Percentiles rank a stretch among this genome's conserved stretches.
phyloP scores from a whole-genome alignment of 164 flowering plant species.

The Vitis labrusca region DNA sequence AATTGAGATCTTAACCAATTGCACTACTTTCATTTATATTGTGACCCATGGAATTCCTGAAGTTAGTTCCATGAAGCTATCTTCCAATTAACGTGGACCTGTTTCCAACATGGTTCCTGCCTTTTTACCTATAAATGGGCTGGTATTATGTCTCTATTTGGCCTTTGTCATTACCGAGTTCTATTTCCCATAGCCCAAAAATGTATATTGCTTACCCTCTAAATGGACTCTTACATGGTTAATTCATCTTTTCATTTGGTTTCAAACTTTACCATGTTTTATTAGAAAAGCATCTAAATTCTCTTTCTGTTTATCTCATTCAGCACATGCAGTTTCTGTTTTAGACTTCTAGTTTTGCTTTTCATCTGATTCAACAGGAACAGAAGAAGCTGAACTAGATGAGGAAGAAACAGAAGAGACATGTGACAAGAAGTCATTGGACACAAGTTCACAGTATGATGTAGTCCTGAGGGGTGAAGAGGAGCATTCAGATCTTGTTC shows the following conservation, averaged over 20 bases:
- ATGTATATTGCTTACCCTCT: background rate
- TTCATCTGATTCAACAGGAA: slow-evolving; percentile 8
- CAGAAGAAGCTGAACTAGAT: slow-evolving; percentile 11
- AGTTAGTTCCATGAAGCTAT: background rate
- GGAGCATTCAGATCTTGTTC: slow-evolving; percentile 6
- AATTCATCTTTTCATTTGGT: too few species aligned
- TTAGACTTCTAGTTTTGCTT: background rate
- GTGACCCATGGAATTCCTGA: background rate
- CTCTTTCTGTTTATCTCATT: background rate
- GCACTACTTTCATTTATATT: background rate
- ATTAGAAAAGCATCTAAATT: background rate
- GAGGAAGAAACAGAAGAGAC: slow-evolving; percentile 6
- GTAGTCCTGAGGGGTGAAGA: background rate
- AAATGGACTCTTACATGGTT: background rate
- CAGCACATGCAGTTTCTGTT: background rate
- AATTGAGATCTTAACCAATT: background rate
- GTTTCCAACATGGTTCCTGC: background rate
- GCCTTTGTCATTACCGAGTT: background rate
- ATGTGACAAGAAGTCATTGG: slow-evolving; percentile 1
- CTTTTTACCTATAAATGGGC: background rate
- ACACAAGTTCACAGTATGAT: background rate
- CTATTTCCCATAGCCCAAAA: background rate
- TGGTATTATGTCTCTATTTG: background rate
- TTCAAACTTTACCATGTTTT: background rate
- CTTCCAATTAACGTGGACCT: background rate